These are phyloP conservation scores for Apium graveolens DNA, from an alignment of 129 eudicot genomes.

Conservation along the genomic window DNA sequence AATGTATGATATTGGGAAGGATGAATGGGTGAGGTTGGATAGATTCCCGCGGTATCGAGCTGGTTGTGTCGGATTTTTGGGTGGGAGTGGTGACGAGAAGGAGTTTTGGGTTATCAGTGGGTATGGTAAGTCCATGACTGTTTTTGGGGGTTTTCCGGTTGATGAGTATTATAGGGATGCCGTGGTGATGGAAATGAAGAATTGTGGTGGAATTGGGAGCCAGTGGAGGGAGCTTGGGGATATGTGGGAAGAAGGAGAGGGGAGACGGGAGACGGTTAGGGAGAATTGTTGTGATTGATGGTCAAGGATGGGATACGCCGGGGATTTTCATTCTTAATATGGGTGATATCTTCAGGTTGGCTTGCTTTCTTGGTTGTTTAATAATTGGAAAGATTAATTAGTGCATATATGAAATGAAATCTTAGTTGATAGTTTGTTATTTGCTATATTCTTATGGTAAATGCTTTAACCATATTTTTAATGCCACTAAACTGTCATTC, in stretches of 20 bases:
- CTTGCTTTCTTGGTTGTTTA: background rate
- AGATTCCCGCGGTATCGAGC: slow-evolving; percentile 78
- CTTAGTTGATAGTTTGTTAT: background rate
- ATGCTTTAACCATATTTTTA: background rate
- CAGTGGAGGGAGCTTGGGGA: slow-evolving; percentile 75
- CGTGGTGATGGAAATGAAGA: slow-evolving; percentile 57
- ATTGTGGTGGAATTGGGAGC: slow-evolving; percentile 36
- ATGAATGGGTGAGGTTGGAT: slow-evolving; percentile 71
- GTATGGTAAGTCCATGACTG: slow-evolving; percentile 80
- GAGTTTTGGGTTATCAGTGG: slow-evolving; percentile 99
- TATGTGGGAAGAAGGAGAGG: slow-evolving; percentile 91
- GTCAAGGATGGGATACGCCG: slow-evolving; percentile 31
- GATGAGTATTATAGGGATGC: slow-evolving; percentile 76
- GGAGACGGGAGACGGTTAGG: slow-evolving; percentile 64
- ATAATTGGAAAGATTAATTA: background rate
- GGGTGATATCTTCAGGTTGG: slow-evolving; percentile 64
- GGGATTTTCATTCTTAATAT: slow-evolving; percentile 70
- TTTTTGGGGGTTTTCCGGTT: slow-evolving; percentile 78
- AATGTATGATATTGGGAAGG: slow-evolving; percentile 69
- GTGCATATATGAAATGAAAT: background rate
- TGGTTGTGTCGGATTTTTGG: slow-evolving; percentile 83
- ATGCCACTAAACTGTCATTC: background rate
- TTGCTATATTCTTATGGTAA: background rate
- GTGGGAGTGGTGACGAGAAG: slow-evolving; percentile 36
- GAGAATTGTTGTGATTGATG: slow-evolving; percentile 57